Percentiles rank a stretch among this genome's conserved stretches.
Evolutionary conservation across 768 basidiomycete species (phyloP).

Genomic region (Tulasnella sp.): DNA sequence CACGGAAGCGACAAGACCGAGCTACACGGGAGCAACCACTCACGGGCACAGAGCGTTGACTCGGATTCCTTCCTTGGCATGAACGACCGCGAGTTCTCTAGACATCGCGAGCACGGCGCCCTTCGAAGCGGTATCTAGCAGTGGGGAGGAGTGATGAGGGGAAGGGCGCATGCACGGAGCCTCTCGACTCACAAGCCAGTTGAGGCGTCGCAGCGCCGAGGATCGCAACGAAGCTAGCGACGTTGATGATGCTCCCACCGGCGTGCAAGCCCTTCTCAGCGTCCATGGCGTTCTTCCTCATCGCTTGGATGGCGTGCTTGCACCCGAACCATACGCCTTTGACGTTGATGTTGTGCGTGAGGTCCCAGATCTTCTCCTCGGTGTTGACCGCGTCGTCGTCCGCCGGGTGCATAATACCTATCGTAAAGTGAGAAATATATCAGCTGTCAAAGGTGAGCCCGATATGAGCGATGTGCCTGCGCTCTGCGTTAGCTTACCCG

Average conservation of each 20-base stretch:
- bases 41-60: slow-evolving; percentile 95
- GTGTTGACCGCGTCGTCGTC: slow-evolving; percentile 96
- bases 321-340: slow-evolving; percentile 99
- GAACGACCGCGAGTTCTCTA: slow-evolving; percentile 93
- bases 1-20: no score
- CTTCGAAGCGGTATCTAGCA: slow-evolving; percentile 24
- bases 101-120: slow-evolving; percentile 99
- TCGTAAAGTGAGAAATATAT: neutral
- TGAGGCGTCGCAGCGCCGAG: slow-evolving; percentile 97
- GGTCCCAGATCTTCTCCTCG: slow-evolving; percentile 92
- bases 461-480: neutral
- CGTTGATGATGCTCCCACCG: slow-evolving; percentile 90
- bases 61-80: slow-evolving; percentile 94
- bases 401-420: slow-evolving; percentile 95
- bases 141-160: slow-evolving; percentile 3
- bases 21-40: slow-evolving; percentile 25
- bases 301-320: slow-evolving; percentile 94
- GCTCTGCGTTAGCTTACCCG: slow-evolving; percentile 37
- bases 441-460: neutral
- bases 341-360: slow-evolving; percentile 87
- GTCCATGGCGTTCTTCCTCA: slow-evolving; percentile 86
- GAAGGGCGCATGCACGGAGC: no score
- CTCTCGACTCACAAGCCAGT: slow-evolving; percentile 88
- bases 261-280: slow-evolving; percentile 62
- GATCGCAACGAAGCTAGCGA: slow-evolving; percentile 91